phyloP scores from a whole-genome alignment of 2,329 filamentous ascomycete species.

The Aspergillus oerlinghausenensis region DNA sequence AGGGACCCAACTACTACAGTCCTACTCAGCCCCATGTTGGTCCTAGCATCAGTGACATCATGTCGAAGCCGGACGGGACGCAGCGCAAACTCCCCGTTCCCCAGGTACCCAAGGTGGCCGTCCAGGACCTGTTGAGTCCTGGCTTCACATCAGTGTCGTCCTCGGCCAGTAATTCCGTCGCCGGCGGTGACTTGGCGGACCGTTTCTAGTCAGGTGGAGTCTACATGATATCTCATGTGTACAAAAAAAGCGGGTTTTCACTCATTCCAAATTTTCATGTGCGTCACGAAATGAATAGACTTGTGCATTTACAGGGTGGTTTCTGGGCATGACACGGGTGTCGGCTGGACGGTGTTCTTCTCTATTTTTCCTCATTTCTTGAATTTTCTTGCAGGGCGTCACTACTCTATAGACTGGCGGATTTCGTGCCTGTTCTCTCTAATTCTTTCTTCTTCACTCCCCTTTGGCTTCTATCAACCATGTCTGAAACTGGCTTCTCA shows the following conservation, averaged over 20 bases:
- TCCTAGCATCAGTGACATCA: slow-evolving; percentile 85
- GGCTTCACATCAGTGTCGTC: slow-evolving; percentile 70
- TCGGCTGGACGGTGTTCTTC: slow-evolving; percentile 19
- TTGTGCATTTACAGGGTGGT: slow-evolving; percentile 34
- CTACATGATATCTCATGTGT: slow-evolving; percentile 4
- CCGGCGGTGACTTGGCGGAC: slow-evolving; percentile 65
- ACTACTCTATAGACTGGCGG: slow-evolving; percentile 22
- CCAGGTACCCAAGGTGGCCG: slow-evolving; percentile 79
- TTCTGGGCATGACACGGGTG: slow-evolving; percentile 36
- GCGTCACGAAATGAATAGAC: slow-evolving; percentile 39
- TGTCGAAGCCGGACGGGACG: slow-evolving; percentile 79
- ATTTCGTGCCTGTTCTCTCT: slow-evolving; percentile 14
- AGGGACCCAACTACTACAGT: slow-evolving; percentile 56
- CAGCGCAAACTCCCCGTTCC: slow-evolving; percentile 89
- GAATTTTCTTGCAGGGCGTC: slow-evolving; percentile 22
- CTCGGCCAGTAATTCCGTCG: slow-evolving; percentile 71
- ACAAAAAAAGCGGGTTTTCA: slow-evolving; percentile 11
- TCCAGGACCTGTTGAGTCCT: slow-evolving; percentile 75
- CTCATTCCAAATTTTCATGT: slow-evolving; percentile 23
- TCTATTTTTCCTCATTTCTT: slow-evolving; percentile 6
- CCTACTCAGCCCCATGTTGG: slow-evolving; percentile 58
- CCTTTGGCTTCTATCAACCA: slow-evolving; percentile 13
- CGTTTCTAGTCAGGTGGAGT: slow-evolving; percentile 36
- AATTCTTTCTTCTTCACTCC: slow-evolving; percentile 11
- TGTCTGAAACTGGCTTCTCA: not conserved